These are phyloP conservation scores for Rutstroemia sp. DNA, from an alignment of 2,329 filamentous ascomycete genomes.

Conservation along the genomic window DNA sequence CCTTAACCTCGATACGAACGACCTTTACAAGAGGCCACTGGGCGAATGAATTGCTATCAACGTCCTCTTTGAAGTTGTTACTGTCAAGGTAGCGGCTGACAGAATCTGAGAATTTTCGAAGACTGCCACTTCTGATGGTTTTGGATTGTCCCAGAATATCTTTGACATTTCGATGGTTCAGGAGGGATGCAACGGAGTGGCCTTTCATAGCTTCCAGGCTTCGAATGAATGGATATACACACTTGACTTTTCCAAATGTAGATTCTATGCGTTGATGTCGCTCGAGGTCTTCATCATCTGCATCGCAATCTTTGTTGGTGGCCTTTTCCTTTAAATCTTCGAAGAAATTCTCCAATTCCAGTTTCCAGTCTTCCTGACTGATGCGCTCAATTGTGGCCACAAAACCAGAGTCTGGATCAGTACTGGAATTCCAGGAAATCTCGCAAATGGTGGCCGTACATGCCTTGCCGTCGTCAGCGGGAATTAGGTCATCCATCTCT, in stretches of 20 bases:
- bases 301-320: not conserved
- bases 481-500: slow-evolving; percentile 9
- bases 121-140: not conserved
- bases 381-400: not conserved
- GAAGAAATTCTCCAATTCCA: slow-evolving; percentile 14
- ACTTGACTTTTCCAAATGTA: slow-evolving; percentile 36
- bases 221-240: slow-evolving; percentile 34
- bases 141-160: slow-evolving; percentile 9
- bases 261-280: slow-evolving; percentile 26
- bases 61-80: not conserved
- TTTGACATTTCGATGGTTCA: slow-evolving; percentile 10
- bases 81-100: slow-evolving; percentile 15
- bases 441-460: slow-evolving; percentile 17
- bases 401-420: not conserved
- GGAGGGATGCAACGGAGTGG: slow-evolving; percentile 6
- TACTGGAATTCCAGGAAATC: slow-evolving; percentile 12
- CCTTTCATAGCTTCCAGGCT: slow-evolving; percentile 30
- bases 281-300: slow-evolving; percentile 28
- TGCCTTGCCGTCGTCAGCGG: not conserved
- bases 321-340: slow-evolving; percentile 4
- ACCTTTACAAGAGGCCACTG: slow-evolving; percentile 19
- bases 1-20: slow-evolving; percentile 11
- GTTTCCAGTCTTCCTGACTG: slow-evolving; percentile 13
- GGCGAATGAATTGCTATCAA: slow-evolving; percentile 5
- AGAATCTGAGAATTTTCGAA: slow-evolving; percentile 34